Conservation (phyloP, 495 filamentous ascomycete species). For the Eremomyces bilateralis region DNA sequence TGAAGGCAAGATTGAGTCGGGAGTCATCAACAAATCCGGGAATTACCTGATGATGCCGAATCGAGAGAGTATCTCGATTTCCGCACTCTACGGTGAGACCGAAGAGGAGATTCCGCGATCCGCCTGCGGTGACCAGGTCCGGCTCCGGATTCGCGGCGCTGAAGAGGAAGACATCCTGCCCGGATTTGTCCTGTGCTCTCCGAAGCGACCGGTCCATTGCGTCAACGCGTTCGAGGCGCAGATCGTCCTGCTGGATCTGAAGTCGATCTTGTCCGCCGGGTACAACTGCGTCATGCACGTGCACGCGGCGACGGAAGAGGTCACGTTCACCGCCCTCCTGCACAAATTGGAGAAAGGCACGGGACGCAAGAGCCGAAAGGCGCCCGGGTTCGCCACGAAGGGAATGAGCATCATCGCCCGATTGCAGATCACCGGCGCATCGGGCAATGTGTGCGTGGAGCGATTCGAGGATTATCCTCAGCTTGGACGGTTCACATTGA, state of each 20-base stretch:
- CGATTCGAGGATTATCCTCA: slow-evolving; percentile 85
- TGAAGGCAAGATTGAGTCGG: slow-evolving; percentile 91
- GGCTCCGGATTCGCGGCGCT: slow-evolving; percentile 72
- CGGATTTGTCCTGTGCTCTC: slow-evolving; percentile 91
- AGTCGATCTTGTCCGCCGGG: slow-evolving; percentile 74
- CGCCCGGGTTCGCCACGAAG: slow-evolving; percentile 78
- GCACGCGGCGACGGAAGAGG: slow-evolving; percentile 83
- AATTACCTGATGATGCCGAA: slow-evolving; percentile 88
- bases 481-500: slow-evolving; percentile 81
- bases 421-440: slow-evolving; percentile 63
- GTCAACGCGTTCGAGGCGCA: slow-evolving; percentile 87
- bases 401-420: slow-evolving; percentile 87
- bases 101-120: slow-evolving; percentile 71
- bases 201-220: slow-evolving; percentile 76
- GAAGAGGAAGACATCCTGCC: slow-evolving; percentile 95
- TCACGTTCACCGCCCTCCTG: slow-evolving; percentile 65
- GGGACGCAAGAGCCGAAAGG: slow-evolving; percentile 74
- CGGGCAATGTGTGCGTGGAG: slow-evolving; percentile 78
- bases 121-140: slow-evolving; percentile 86
- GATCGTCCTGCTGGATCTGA: slow-evolving; percentile 85
- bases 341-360: slow-evolving; percentile 96
- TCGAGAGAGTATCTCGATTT: slow-evolving; percentile 50
- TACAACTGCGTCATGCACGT: slow-evolving; percentile 86
- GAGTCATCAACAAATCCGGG: slow-evolving; percentile 70
- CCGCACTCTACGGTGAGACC: slow-evolving; percentile 82